Conservation (phyloP, 2,329 filamentous ascomycete genomes). For the Neofusicoccum sp. region DNA sequence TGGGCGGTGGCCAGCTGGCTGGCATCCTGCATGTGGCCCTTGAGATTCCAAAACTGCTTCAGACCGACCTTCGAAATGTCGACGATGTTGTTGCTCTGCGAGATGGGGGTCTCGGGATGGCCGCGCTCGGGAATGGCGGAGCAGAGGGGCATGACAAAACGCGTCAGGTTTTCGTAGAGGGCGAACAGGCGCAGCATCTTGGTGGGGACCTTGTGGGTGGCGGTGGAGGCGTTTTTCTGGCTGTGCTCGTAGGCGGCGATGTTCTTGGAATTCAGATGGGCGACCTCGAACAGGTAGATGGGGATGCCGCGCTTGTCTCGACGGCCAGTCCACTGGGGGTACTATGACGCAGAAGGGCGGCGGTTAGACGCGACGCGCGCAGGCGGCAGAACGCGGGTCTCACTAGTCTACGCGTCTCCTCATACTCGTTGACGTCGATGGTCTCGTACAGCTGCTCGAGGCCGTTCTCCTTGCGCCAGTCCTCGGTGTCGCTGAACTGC, state of each 20-base stretch:
- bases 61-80: constrained; percentile 85
- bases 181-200: constrained; percentile 86
- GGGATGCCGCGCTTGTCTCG: constrained; percentile 89
- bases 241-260: constrained; percentile 74
- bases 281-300: constrained; percentile 86
- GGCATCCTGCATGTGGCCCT: constrained; percentile 89
- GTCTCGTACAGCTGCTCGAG: constrained; percentile 79
- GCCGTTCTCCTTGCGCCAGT: constrained; percentile 78
- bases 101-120: constrained; percentile 78
- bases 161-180: constrained; percentile 87
- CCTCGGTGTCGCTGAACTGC: constrained; percentile 86
- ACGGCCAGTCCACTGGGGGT: constrained; percentile 92
- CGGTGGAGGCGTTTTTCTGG: constrained; percentile 53
- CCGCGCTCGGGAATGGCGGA: constrained; percentile 71
- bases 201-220: constrained; percentile 64
- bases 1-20: constrained; percentile 85
- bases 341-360: constrained; percentile 51
- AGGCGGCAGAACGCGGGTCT: constrained; percentile 22
- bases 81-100: constrained; percentile 90
- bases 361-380: constrained; percentile 9
- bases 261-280: constrained; percentile 76
- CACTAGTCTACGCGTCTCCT: constrained; percentile 74
- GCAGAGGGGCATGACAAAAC: constrained; percentile 83
- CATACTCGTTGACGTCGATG: constrained; percentile 81
- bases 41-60: constrained; percentile 95